Evolutionary conservation across 495 filamentous ascomycete species (phyloP), one percentile per base, ranked within the genome.

Genomic region (Mytilinidion resinicola): DNA sequence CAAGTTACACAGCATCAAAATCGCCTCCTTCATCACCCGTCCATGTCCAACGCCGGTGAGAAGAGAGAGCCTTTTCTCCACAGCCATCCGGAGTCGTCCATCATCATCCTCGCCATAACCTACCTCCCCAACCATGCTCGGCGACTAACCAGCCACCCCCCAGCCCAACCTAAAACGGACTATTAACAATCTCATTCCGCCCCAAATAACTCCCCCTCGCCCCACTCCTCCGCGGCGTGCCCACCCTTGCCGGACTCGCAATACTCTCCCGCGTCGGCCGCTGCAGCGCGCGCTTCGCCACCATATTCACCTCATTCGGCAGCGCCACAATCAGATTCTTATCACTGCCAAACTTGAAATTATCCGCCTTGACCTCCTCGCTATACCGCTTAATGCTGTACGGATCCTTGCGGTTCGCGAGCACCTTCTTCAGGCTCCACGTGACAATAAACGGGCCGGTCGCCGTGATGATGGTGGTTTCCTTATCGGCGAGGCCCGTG

Each of bases 301-400:
- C 88, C 91, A 96, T 96, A 71, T 96, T 92, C 61, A 98, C 92
- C 73, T 96, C 91, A 69, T 98, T 95, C 4, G 95, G 91, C 59
- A 97, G 75, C 1, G 93, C 93, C 19, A 98, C 91, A 67, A 98
- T 96, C 60, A 98, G 88, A 64, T 96, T 96, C 80, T 96, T 95
- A 69, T 98, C 93, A 11, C 84, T 89, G 34, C 91, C 91, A 65
- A 91, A 98, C 62, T 90, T 88, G 85, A 98, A 98, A 70, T 98
- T 95, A 69, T 98, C 95, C n/a, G 93, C 93, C 77, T 91, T 96
- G 64, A 98, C 89, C 53, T 93, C 87, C 71, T 98, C 93, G 4
- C 79, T 80, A 68, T 98, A 98, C 4, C 93, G 86, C 77, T 96
- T 96, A 80, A 98, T 96, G 42, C 84, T 85, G 71, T 98, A 98